Evolutionary conservation across 192 early-diverging fungal genomes (phyloP).

Genomic region (Endogone sp.): DNA sequence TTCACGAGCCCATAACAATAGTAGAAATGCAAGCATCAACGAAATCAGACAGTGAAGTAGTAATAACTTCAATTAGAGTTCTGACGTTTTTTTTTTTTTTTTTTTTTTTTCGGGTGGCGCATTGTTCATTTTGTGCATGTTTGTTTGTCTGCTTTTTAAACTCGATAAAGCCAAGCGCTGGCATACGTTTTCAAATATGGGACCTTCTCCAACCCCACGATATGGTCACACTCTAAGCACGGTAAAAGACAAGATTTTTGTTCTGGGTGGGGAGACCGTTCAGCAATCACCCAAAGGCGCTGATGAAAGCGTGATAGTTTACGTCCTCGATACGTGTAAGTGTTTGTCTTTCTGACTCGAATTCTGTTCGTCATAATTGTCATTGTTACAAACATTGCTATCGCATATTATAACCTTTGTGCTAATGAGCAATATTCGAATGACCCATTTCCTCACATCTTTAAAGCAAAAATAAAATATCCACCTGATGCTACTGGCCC

Average conservation of each 20-base stretch:
- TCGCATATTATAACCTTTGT: too few species aligned
- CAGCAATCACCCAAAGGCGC: constrained; percentile 12
- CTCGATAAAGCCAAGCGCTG: constrained; percentile 43
- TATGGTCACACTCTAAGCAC: constrained; percentile 38
- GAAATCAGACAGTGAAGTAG: not conserved
- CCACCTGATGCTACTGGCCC: constrained; percentile 8
- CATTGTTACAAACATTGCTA: too few species aligned
- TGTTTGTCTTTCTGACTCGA: not conserved
- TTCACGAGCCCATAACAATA: too few species aligned
- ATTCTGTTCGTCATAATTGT: too few species aligned
- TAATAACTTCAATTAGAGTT: too few species aligned
- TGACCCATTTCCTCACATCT: too few species aligned
- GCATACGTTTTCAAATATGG: constrained; percentile 45
- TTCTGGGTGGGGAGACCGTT: constrained; percentile 48
- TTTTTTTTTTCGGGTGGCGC: too few species aligned
- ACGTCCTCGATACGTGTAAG: constrained; percentile 49
- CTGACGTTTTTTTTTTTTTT: too few species aligned
- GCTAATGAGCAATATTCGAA: too few species aligned
- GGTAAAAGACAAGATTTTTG: constrained; percentile 39
- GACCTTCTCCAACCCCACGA: constrained; percentile 36
- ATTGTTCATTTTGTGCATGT: too few species aligned
- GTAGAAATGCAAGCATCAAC: too few species aligned
- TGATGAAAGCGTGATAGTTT: constrained; percentile 38
- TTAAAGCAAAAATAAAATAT: constrained; percentile 52
- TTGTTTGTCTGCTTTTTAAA: too few species aligned